Base-by-base conservation (phyloP, 192 early-diverging fungal species). In the Coemansia sp. region DNA sequence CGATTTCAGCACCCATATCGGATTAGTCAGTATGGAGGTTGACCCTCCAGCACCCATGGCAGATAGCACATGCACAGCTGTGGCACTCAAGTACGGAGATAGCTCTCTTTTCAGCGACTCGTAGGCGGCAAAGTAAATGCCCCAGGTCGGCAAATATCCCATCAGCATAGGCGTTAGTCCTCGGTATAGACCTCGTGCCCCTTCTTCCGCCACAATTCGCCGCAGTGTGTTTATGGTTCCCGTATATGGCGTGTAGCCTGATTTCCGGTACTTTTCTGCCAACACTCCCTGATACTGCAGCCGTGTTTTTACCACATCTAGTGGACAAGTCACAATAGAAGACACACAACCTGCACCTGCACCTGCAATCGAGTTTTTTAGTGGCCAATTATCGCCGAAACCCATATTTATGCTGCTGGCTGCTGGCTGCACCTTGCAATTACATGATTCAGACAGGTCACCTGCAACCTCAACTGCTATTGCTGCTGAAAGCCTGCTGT, bases 271-370 rank as follows among this genome's bases (percentile, higher is more conserved):
- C 26, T 47, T 54, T 36, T 53, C 56, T 14, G 63, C 61, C 33
- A 78, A 46, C 8, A 68, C 57, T 19, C 68, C 70, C 63, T 94
- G 91, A 67, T 98, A 94, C 75, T 98, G 95, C 47, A 96, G 75
- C 35, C 95, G 80, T 19, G 94, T 90, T 59, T 98, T 98, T 42
- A 94, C 88, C 18, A 98, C 91, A 70, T 98, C 95, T 21, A 98
- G 70, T 5, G 95, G 95, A 70, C 91, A 92, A 9, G 89, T 91
- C 15, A 92, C 83, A 15, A 91, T 78, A 6, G 91, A 87, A 12
- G 91, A 85, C 21, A 91, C 89, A 61, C 83, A 78, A 50, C 91
- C 92, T 19, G 89, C 88, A 26, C 82, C 86, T 6, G 90, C 92
- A 41, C 92, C 92, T 21, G 92, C 87, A 53, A 92, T 67, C 7